These are phyloP conservation scores for Hysterangium stoloniferum DNA, from an alignment of 768 basidiomycete genomes.

Conservation along the genomic window DNA sequence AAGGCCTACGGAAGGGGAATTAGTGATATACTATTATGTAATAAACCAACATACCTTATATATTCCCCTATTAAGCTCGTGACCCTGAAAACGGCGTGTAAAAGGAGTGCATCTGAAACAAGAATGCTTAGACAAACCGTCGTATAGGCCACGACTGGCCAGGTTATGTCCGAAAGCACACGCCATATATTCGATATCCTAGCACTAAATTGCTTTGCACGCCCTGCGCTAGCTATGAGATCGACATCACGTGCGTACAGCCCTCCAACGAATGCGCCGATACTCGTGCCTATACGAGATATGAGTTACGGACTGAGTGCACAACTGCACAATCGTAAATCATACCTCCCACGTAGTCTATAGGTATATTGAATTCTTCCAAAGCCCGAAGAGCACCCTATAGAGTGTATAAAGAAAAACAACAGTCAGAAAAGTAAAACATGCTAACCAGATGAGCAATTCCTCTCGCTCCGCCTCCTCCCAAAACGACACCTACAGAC, in stretches of 20 bases:
- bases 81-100: too few species aligned
- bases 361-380: conserved; percentile 86
- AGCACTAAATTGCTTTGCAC: conserved; percentile 81
- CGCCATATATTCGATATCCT: conserved; percentile 94
- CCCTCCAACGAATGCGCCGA: conserved; percentile 88
- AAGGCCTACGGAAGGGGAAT: conserved; percentile 51
- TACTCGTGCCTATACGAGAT: conserved; percentile 59
- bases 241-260: conserved; percentile 94
- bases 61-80: conserved; percentile 90
- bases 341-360: conserved; percentile 83
- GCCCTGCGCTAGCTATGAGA: conserved; percentile 72
- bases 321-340: background rate
- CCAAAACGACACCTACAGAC: conserved; percentile 88
- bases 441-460: conserved; percentile 54
- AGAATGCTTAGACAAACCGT: conserved; percentile 39
- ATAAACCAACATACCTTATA: conserved; percentile 56
- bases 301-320: background rate
- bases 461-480: conserved; percentile 97
- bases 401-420: background rate
- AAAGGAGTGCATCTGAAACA: too few species aligned
- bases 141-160: conserved; percentile 87
- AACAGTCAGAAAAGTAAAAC: background rate
- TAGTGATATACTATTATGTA: background rate
- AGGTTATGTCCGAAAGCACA: conserved; percentile 88
- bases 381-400: conserved; percentile 90